Conservation (phyloP, 1,284 basidiomycete genomes). For the Ustilago shanxiensis region DNA sequence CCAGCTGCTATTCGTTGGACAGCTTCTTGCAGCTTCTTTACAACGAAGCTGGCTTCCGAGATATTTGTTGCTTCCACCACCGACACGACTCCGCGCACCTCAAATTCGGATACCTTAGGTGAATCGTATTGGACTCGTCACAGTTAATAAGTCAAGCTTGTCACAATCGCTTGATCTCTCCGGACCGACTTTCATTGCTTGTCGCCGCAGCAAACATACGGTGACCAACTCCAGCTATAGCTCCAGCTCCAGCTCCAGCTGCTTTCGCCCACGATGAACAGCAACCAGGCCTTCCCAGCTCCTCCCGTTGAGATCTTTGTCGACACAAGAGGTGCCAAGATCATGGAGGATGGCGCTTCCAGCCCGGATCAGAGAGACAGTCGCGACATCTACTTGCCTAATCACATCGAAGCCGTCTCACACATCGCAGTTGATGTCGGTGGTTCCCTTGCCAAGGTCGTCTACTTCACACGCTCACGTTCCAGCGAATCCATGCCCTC, state of each 20-base stretch:
- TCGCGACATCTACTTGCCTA: conserved; percentile 69
- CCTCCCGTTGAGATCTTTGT: conserved; percentile 60
- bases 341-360: conserved; percentile 62
- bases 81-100: not conserved
- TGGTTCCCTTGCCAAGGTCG: conserved; percentile 96
- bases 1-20: not conserved
- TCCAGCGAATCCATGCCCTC: conserved; percentile 28
- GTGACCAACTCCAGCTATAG: no score
- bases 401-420: conserved; percentile 67
- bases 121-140: no score
- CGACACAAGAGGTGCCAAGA: conserved; percentile 61
- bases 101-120: not conserved
- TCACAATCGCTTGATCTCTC: not conserved
- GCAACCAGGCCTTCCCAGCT: conserved; percentile 43
- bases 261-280: conserved; percentile 34
- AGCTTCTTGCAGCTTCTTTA: no score
- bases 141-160: not conserved
- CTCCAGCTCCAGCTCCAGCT: not conserved
- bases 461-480: conserved; percentile 83
- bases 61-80: not conserved
- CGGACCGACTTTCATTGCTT: not conserved
- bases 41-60: not conserved
- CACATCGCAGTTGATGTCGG: conserved; percentile 75
- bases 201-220: no score
- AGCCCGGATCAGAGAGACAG: conserved; percentile 62